phyloP scores from a whole-genome alignment of 345 rosid species.

The Ricinus communis region DNA sequence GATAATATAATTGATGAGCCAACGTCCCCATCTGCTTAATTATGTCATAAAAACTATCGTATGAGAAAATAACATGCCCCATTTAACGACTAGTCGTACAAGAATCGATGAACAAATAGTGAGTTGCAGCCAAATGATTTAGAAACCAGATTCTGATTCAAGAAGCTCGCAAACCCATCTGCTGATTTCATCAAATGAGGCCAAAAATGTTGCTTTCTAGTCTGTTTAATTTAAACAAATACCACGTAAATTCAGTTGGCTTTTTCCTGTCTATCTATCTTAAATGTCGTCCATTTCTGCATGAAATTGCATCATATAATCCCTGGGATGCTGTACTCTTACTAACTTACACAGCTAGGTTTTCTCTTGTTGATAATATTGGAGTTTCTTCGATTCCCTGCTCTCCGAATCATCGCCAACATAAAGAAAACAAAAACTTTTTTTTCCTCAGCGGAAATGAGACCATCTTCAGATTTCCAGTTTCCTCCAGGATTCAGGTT shows the following conservation, averaged over 20 bases:
- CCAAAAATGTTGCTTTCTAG: conserved; percentile 18
- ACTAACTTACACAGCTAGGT: not conserved
- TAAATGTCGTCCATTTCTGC: conserved; percentile 17
- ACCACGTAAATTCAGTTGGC: conserved; percentile 10
- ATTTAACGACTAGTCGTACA: no score
- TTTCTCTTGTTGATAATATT: conserved; percentile 15
- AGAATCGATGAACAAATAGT: no score
- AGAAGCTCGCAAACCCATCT: no score
- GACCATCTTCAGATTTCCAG: conserved; percentile 20
- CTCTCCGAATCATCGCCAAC: not conserved
- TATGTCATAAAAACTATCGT: no score
- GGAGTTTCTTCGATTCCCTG: conserved; percentile 3
- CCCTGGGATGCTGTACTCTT: not conserved
- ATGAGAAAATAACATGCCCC: no score
- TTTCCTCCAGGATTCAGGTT: conserved; percentile 62
- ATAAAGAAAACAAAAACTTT: not conserved
- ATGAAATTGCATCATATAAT: conserved; percentile 20
- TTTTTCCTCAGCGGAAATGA: conserved; percentile 27
- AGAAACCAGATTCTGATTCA: no score
- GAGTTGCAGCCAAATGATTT: no score
- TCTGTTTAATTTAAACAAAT: not conserved
- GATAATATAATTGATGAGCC: no score
- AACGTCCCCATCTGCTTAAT: no score
- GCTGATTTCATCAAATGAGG: not conserved
- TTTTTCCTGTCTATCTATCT: conserved; percentile 22